Base-by-base conservation (phyloP, 495 filamentous ascomycete genomes). In the Penicillium mononematosum region DNA sequence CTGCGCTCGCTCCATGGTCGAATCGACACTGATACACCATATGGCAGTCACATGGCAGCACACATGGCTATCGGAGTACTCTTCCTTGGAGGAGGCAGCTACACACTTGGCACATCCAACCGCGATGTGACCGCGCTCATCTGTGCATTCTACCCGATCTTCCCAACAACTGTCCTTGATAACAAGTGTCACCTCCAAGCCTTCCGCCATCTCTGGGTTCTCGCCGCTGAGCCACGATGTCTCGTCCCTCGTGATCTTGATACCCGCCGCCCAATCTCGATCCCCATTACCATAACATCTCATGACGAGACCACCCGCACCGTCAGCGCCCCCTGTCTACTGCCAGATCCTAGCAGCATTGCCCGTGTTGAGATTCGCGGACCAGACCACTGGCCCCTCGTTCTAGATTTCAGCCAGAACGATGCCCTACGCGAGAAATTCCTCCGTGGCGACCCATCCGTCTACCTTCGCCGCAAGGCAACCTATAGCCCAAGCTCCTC, bases 151-250 rank as follows among this genome's bases (percentile, higher is more conserved):
- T 98, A 98, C 63, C 94, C 94, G 0, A 79, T 97, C 22, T 98
- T 93, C 70, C 94, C 94, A 2, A 85, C 84, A 27, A 85, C 85
- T 4, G 88, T 96, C 4, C 85, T 94, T 48, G 94, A 98, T 75
- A 97, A 96, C 66, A 89, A 87, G 65, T 91, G 89, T 25, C 94
- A 99, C 59, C 80, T 98, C 4, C 94, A 99, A 79, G 94, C 94
- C 7, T 96, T 98, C 79, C 87, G 95, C 2, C 94, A 99, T 71
- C 86, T 99, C 66, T 99, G 94, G 94, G 92, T 96, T 14, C 80
- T 99, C 10, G 94, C 95, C 6, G 87, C 91, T 7, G 94, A 98
- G 58, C 83, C 90, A 1, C 85, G 94, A 48, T 98, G 94, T 67
- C 79, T 98, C 5, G 81, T 99, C 4, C 81, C 88, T 8, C 87